Percentiles rank a stretch among this genome's conserved stretches.
Conservation (phyloP, 139 green algal genomes). For the Nannochloris sp. region DNA sequence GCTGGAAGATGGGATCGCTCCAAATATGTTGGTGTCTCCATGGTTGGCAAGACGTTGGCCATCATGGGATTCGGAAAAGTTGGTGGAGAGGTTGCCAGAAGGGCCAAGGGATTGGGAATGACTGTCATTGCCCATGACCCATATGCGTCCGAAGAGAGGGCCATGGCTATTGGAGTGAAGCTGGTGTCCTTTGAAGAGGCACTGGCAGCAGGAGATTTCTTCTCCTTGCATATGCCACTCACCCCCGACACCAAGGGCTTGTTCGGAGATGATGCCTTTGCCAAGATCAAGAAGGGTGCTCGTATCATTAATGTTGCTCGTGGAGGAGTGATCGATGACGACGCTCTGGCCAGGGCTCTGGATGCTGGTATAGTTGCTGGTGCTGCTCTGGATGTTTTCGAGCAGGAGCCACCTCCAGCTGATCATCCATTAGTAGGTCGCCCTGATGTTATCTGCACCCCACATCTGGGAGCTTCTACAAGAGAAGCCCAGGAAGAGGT, state of each 20-base stretch:
- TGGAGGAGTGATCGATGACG: conserved; percentile 90
- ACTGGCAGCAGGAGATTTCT: conserved; percentile 66
- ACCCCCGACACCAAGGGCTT: conserved; percentile 69
- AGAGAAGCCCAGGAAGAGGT: conserved; percentile 91
- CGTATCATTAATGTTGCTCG: conserved; percentile 92
- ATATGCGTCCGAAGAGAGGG: conserved; percentile 77
- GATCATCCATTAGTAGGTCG: conserved; percentile 67
- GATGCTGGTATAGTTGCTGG: conserved; percentile 66
- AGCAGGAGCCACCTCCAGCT: conserved; percentile 63
- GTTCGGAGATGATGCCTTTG: conserved; percentile 80
- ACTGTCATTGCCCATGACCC: conserved; percentile 85
- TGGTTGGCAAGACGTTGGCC: conserved; percentile 88
- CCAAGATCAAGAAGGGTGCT: conserved; percentile 78
- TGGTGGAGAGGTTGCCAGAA: conserved; percentile 78
- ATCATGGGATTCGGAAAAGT: conserved; percentile 97
- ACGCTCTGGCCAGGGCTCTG: conserved; percentile 66
- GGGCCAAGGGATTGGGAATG: conserved; percentile 78
- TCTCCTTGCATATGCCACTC: conserved; percentile 84
- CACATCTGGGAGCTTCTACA: conserved; percentile 88
- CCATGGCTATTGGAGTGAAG: conserved; percentile 56
- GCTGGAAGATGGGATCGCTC: conserved; percentile 74
- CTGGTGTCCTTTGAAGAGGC: conserved; percentile 85
- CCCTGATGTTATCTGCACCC: conserved; percentile 83
- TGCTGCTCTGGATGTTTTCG: conserved; percentile 86
- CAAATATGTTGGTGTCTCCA: conserved; percentile 73